Evolutionary conservation across 2,329 filamentous ascomycete species (phyloP), one percentile per base, ranked within the genome.

Genomic region (Lasiodiplodia hormozganensis): DNA sequence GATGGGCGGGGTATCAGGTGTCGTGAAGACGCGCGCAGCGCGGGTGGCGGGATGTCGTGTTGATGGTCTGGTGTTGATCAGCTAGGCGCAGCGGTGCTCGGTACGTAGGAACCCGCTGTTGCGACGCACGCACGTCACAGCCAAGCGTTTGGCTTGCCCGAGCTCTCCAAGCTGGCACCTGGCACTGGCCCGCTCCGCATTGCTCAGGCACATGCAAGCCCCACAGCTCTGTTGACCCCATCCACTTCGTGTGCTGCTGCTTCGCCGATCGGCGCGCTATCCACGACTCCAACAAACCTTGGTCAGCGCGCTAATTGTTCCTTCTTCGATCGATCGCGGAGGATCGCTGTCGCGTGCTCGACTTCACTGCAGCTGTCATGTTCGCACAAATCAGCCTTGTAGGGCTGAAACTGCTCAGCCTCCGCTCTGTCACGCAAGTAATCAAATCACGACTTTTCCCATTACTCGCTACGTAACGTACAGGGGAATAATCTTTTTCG

Each of bases 401-500:
- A 64, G 60, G 60, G 60, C 60, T 64, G 60, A 64, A 64, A 38
- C 40, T 49, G 14, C 58, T 52, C 28, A 53, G 60, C 60, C 60
- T 64, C 60, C 51, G 38, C 60, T 47, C 21, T 38, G 47, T 6
- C 11, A 11, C 23, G n/a, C 47, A 53, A 40, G 43, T 36, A n/a
- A 34, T 62, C n/a, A 64, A 34, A n/a, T 64, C 60, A 64, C 60
- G 60, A 52, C 60, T 64, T 53, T 64, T 64, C 47, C 60, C 60
- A 64, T 64, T 64, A 62, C 60, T 64, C 31, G 60, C 60, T 64
- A 62, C 47, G 54, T 62, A 64, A 64, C 47, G 43, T 64, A 64
- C 60, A 64, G 60, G 60, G 60, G 47, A 64, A 64, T 64, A 64
- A 64, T 64, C 60, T 64, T 64, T 64, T 64, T 64, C 60, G 60